Evolutionary conservation across 192 early-diverging fungal genomes (phyloP).

Genomic region (Coemansia sp.): DNA sequence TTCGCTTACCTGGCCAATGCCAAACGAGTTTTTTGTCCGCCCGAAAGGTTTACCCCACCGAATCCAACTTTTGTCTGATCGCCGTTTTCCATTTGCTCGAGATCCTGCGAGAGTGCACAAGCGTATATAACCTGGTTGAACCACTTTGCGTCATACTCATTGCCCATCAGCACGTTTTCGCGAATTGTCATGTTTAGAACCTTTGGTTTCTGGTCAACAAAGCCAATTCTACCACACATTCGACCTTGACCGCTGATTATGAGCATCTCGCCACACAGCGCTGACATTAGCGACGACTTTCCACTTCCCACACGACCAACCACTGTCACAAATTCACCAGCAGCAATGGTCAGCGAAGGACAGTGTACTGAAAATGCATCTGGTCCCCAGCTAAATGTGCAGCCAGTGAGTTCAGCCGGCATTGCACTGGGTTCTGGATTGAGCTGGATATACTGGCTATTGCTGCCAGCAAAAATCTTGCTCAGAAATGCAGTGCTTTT

Average conservation of each 20-base stretch:
- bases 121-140: too few relatives aligned
- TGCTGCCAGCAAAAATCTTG: conserved; percentile 1
- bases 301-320: conserved; percentile 81
- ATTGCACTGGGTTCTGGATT: background rate
- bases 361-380: too few relatives aligned
- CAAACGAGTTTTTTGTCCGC: conserved; percentile 65
- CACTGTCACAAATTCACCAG: conserved; percentile 67
- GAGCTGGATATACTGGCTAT: conserved; percentile 3
- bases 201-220: conserved; percentile 44
- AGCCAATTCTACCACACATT: conserved; percentile 60
- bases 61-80: conserved; percentile 61
- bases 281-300: conserved; percentile 62
- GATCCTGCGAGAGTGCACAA: conserved; percentile 31
- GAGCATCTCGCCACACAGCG: conserved; percentile 85
- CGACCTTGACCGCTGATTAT: conserved; percentile 63
- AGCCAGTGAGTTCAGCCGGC: too few relatives aligned
- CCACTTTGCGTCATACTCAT: conserved; percentile 29
- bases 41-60: conserved; percentile 58
- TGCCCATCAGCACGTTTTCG: conserved; percentile 52
- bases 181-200: conserved; percentile 47
- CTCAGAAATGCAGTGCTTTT: conserved; percentile 7
- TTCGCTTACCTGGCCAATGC: conserved; percentile 54
- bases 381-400: too few relatives aligned
- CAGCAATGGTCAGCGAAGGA: too few relatives aligned
- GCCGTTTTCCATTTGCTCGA: conserved; percentile 5